Percentiles rank a stretch among this genome's conserved stretches.
Evolutionary conservation across 2,329 filamentous ascomycete genomes (phyloP).

Genomic region (Curvularia hawaiiensis): DNA sequence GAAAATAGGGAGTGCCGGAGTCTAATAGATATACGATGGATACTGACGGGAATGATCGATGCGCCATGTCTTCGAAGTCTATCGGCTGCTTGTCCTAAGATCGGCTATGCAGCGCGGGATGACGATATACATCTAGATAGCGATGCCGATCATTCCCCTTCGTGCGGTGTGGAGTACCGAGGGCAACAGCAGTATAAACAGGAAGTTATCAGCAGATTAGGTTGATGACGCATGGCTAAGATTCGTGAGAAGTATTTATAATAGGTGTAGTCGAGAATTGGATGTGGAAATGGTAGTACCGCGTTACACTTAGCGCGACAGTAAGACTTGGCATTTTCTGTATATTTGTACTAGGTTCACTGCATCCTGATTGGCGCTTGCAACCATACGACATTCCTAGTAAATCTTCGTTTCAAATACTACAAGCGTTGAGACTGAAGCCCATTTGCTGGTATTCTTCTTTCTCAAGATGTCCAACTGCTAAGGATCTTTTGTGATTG

Average conservation of each 20-base stretch:
- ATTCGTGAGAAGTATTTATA: not conserved
- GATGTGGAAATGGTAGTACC: not conserved
- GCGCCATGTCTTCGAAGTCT: not conserved
- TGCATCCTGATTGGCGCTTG: not conserved
- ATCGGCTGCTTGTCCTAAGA: slow-evolving; percentile 2
- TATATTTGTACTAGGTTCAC: not conserved
- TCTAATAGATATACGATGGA: not conserved
- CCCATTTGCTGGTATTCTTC: too few relatives aligned
- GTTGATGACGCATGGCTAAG: not conserved
- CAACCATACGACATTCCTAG: too few relatives aligned
- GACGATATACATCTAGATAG: slow-evolving; percentile 20
- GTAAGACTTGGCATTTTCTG: not conserved
- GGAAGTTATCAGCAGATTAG: not conserved
- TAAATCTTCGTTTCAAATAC: too few relatives aligned
- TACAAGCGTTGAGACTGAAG: too few relatives aligned
- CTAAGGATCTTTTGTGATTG: too few relatives aligned
- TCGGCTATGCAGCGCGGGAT: slow-evolving; percentile 19
- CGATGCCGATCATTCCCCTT: slow-evolving; percentile 17
- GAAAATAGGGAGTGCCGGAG: not conserved
- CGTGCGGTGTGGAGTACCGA: slow-evolving; percentile 9
- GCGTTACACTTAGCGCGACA: not conserved
- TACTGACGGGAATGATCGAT: slow-evolving; percentile 3
- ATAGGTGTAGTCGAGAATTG: not conserved
- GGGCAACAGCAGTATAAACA: not conserved
- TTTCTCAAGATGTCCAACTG: too few relatives aligned